Percentiles rank a stretch among this genome's conserved stretches.
phyloP scores from a whole-genome alignment of 371 early-diverging fungal genomes.

The Lichtheimia hyalospora region DNA sequence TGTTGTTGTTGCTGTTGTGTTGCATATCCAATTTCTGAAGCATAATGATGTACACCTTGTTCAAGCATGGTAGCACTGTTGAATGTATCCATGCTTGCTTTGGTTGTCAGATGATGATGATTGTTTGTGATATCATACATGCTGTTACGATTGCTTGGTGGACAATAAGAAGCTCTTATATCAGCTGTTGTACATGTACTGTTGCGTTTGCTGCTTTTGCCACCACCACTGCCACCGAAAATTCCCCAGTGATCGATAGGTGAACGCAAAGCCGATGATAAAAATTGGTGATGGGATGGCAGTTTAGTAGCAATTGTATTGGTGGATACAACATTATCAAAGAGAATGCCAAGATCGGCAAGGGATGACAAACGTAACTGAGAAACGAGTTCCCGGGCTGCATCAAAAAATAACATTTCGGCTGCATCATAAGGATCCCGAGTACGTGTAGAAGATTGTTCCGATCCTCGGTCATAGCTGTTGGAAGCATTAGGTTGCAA shows the following conservation, averaged over 20 bases:
- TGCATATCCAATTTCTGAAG: not conserved
- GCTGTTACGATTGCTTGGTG: not conserved
- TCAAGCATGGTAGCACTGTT: constrained; percentile 5
- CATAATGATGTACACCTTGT: not conserved
- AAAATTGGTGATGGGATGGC: no score
- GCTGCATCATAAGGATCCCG: constrained; percentile 10
- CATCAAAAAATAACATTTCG: constrained; percentile 21
- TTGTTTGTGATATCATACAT: not conserved
- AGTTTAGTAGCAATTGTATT: constrained; percentile 17
- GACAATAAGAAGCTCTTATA: not conserved
- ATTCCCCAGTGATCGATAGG: not conserved
- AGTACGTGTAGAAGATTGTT: constrained; percentile 18
- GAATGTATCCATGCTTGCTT: not conserved
- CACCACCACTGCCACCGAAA: not conserved
- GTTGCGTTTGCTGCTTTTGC: not conserved
- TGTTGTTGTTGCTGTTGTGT: not conserved
- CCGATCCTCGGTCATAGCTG: constrained; percentile 10
- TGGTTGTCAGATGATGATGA: not conserved
- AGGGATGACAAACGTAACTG: constrained; percentile 22
- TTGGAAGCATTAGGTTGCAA: no score
- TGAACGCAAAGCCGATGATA: constrained; percentile 1
- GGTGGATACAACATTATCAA: constrained; percentile 28
- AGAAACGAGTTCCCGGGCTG: constrained; percentile 28
- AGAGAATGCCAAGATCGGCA: constrained; percentile 31
- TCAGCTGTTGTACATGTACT: not conserved